A percentile compares a stretch with the other conserved stretches of the same genome.
Conservation (phyloP, 345 rosid species). For the Durio zibethinus region DNA sequence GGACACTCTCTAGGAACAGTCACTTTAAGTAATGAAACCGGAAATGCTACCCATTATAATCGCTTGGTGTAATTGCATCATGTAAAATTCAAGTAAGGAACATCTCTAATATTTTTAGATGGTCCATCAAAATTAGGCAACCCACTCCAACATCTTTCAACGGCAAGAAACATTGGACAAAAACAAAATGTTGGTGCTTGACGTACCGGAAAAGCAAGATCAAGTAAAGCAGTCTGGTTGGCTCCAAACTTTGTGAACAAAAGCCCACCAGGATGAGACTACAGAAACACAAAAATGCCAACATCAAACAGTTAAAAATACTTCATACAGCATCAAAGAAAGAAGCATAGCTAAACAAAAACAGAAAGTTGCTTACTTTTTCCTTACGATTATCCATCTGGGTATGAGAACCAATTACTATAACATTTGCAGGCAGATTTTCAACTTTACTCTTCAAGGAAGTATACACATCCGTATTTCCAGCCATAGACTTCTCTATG, state of each 20-base stretch:
- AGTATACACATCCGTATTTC: conserved; percentile 63
- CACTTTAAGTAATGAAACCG: not conserved
- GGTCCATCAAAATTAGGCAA: not conserved
- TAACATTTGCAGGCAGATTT: conserved; percentile 65
- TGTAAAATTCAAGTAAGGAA: not conserved
- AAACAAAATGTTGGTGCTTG: not conserved
- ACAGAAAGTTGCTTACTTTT: conserved; percentile 45
- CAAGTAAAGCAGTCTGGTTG: conserved; percentile 88
- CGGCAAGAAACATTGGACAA: not conserved
- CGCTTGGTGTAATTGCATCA: not conserved
- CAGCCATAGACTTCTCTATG: conserved; percentile 75
- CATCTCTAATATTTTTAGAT: not conserved
- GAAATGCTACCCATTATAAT: not conserved
- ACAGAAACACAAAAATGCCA: conserved; percentile 23
- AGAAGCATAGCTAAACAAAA: not conserved
- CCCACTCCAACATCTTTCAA: not conserved
- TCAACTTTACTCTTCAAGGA: conserved; percentile 76
- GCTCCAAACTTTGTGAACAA: conserved; percentile 90
- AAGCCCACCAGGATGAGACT: conserved; percentile 95
- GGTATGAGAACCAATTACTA: conserved; percentile 88
- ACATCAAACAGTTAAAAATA: conserved; percentile 2
- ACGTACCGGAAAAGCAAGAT: conserved; percentile 89
- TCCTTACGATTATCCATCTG: conserved; percentile 93
- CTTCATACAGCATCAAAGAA: not conserved
- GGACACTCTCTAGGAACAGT: not conserved